Base-by-base conservation (phyloP, 1,139 yeast genomes). In the Zhuliangozyma blackwelliae region DNA sequence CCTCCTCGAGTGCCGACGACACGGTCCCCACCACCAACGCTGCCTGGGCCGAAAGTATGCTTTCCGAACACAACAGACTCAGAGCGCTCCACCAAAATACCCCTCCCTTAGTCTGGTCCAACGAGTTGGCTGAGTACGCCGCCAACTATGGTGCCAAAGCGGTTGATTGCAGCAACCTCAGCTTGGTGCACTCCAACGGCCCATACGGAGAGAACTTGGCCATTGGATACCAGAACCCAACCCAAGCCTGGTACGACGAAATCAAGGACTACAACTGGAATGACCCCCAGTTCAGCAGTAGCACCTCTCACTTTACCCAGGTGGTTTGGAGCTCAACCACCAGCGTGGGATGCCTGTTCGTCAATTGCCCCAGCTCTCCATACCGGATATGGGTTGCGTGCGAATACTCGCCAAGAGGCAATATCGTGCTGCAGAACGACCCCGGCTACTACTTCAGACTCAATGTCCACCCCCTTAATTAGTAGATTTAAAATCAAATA, bases 151-250 rank as follows among this genome's bases (percentile, higher is more conserved):
- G 72, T 30, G 68, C 71, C 19, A 54, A 41, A 9, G 30, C 59
- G 12, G 72, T 75, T 51, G 63, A 65, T 33, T 79, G 85, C 58
- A 65, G 75, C 40, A 72, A 75, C 40, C 81, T 79, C 43, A 53
- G 72, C 51, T 59, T 73, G 47, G 51, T 66, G 33, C 85, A 72
- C 57, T 64, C 78, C 34, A 57, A 65, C 38, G 90, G 92, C 40
- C 66, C 72, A 38, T 83, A 79, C 64, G 96, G 96, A 57, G 96
- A 89, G 66, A 89, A 89, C 74, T 73, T 89, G 56, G 96, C 95
- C 35, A 67, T 77, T 39, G 96, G 96, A 43, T 61, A 70, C 29
- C 69, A 63, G 19, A 80, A 72, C 31, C 85, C 89, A 32, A 77
- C 85, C 39, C 72, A 76, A 32, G 96, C 92, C 40, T 89, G 96